Evolutionary conservation across 2,329 filamentous ascomycete species (phyloP), one percentile per base, ranked within the genome.

Genomic region (Lasiodiplodia sp.): DNA sequence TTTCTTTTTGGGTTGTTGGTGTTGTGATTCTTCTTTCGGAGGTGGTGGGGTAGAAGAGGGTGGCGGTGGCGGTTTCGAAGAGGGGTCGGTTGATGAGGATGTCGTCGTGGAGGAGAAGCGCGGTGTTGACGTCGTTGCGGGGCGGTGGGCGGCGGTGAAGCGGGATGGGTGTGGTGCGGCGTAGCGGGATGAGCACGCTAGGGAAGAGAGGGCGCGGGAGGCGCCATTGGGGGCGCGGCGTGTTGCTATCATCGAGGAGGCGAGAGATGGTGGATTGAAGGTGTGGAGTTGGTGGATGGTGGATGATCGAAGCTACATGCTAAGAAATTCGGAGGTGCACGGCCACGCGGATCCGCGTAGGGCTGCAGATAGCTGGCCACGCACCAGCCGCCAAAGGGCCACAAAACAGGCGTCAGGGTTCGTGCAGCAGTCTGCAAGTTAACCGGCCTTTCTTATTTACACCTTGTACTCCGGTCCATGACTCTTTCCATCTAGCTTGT

Each of bases 401-500:
- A 51, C 49, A 34, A 52, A 38, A 38, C 37, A 23, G 18, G 28
- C 47, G 25, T 53, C 62, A 38, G 14, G 25, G 44, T 34, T n/a
- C 21, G 44, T 47, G 21, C n/a, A 21, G 21, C n/a, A 21, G 23
- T 47, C 34, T 23, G 16, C 3, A 16, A 63, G 21, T 21, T 38
- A 52, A 23, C 18, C 23, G 31, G 31, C 14, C 21, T 11, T 25
- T 49, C 34, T 28, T 65, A 60, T 62, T 44, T 56, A 56, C 56
- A 62, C 12, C 23, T 31, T 23, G 69, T 53, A 73, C 64, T 69
- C 37, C 53, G 71, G 64, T 49, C 71, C 40, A 65, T 70, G 34
- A 65, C 67, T 73, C 65, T 62, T 68, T 51, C 75, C 73, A 53
- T 78, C 71, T 12, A 73, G 69, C 56, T 72, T 69, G n/a, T 72